phyloP scores from a whole-genome alignment of 2,329 filamentous ascomycete genomes.

The Fusarium decemcellulare region DNA sequence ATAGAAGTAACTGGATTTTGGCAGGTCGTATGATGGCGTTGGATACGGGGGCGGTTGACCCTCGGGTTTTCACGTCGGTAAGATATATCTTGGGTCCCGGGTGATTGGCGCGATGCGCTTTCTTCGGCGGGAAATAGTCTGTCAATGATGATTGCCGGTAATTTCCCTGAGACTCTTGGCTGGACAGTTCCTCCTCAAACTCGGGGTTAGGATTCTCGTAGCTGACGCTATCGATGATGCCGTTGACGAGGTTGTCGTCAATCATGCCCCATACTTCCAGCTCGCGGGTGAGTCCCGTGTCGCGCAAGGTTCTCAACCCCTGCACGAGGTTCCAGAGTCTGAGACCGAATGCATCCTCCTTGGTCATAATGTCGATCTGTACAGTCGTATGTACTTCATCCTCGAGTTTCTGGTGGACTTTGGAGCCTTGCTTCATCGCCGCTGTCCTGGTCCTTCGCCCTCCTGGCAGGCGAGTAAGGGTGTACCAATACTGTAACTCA shows the following conservation, averaged over 20 bases:
- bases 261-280: slow-evolving; percentile 88
- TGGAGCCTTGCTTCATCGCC: slow-evolving; percentile 87
- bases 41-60: slow-evolving; percentile 74
- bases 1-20: slow-evolving; percentile 89
- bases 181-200: slow-evolving; percentile 72
- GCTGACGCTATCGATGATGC: slow-evolving; percentile 89
- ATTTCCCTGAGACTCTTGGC: slow-evolving; percentile 47
- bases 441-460: slow-evolving; percentile 82
- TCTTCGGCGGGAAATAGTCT: slow-evolving; percentile 55
- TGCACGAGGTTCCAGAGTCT: slow-evolving; percentile 93
- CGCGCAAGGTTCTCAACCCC: slow-evolving; percentile 80
- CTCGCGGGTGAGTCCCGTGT: slow-evolving; percentile 81
- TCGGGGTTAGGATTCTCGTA: slow-evolving; percentile 81
- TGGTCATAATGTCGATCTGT: slow-evolving; percentile 77
- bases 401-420: slow-evolving; percentile 86
- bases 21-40: slow-evolving; percentile 80
- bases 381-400: slow-evolving; percentile 87
- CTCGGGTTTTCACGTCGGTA: slow-evolving; percentile 90
- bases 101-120: slow-evolving; percentile 1
- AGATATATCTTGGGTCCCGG: slow-evolving; percentile 72
- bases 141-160: slow-evolving; percentile 57
- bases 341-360: slow-evolving; percentile 87
- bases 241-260: slow-evolving; percentile 87
- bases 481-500: slow-evolving; percentile 94
- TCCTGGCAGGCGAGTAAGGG: slow-evolving; percentile 77